These are phyloP conservation scores for Xylaria sp. DNA, from an alignment of 2,329 filamentous ascomycete species.

Conservation along the genomic window DNA sequence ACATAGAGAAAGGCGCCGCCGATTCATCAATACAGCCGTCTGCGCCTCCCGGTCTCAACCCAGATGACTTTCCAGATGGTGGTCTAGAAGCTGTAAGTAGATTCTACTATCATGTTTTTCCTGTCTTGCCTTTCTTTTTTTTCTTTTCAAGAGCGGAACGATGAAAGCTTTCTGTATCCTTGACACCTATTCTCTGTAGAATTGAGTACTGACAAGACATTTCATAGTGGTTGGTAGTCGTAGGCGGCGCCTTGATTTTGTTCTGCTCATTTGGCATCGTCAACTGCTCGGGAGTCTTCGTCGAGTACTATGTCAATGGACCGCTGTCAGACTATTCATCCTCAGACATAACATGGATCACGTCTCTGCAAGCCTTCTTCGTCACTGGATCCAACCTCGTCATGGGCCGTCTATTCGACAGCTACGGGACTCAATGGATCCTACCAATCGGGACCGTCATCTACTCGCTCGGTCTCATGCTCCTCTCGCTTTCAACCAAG, in stretches of 20 bases:
- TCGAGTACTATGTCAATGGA: constrained; percentile 64
- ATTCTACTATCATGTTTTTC: background rate
- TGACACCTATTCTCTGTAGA: background rate
- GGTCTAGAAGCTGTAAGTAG: constrained; percentile 58
- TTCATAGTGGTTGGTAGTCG: constrained; percentile 38
- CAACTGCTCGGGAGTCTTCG: constrained; percentile 64
- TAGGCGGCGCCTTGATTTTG: constrained; percentile 42
- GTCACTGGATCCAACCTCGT: constrained; percentile 58
- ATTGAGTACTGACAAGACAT: constrained; percentile 25
- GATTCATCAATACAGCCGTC: constrained; percentile 21
- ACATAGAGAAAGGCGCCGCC: constrained; percentile 49
- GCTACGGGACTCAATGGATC: constrained; percentile 50
- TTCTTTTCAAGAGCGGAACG: background rate
- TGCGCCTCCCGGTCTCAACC: constrained; percentile 52
- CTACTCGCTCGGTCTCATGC: constrained; percentile 70
- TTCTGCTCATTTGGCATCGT: constrained; percentile 55
- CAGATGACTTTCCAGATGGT: constrained; percentile 69
- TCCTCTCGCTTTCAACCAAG: constrained; percentile 61
- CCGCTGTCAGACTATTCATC: constrained; percentile 60
- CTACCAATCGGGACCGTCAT: constrained; percentile 62
- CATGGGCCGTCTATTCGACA: constrained; percentile 39
- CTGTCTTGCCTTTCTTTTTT: too few species aligned
- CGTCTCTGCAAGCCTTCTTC: constrained; percentile 61
- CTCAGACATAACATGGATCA: constrained; percentile 67
- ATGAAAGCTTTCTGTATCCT: background rate